phyloP scores from a whole-genome alignment of 2,329 filamentous ascomycete genomes.

The Fusarium virguliforme region DNA sequence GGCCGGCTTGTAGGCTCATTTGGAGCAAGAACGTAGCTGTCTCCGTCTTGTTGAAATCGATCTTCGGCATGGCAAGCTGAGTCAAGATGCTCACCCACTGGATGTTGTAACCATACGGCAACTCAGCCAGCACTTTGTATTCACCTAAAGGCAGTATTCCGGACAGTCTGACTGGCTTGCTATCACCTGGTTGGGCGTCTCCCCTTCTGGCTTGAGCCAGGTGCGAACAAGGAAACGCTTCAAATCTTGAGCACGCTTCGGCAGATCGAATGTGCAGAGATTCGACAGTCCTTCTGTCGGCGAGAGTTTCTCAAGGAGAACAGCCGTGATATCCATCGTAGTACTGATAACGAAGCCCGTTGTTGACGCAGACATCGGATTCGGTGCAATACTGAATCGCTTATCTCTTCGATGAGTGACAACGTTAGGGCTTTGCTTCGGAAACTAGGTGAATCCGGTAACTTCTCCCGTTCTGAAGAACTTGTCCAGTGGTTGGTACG shows the following conservation, averaged over 20 bases:
- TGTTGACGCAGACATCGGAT: constrained; percentile 44
- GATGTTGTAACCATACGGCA: constrained; percentile 36
- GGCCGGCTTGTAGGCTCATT: constrained; percentile 42
- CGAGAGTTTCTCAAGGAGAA: constrained; percentile 9
- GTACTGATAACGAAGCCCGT: constrained; percentile 43
- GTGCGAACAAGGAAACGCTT: constrained; percentile 36
- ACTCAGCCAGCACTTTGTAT: constrained; percentile 60
- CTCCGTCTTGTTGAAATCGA: constrained; percentile 48
- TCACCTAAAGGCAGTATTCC: constrained; percentile 66
- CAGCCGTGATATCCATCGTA: constrained; percentile 11
- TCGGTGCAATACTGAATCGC: constrained; percentile 2
- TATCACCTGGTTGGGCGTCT: constrained; percentile 67
- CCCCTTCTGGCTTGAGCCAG: constrained; percentile 11
- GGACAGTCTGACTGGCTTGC: constrained; percentile 67
- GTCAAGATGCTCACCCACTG: constrained; percentile 46
- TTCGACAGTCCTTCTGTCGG: background rate
- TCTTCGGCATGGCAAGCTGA: constrained; percentile 40
- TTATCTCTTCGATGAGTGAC: constrained; percentile 29
- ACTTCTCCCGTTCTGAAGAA: background rate
- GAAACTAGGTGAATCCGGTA: constrained; percentile 43
- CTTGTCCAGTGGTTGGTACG: constrained; percentile 13
- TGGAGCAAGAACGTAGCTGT: constrained; percentile 43
- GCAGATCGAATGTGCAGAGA: constrained; percentile 38
- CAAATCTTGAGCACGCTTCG: constrained; percentile 21
- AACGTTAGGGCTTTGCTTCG: constrained; percentile 38